Evolutionary conservation across 352 stramenopile genomes (phyloP), one percentile per base, ranked within the genome.

Genomic region (Phytophthora meadii): DNA sequence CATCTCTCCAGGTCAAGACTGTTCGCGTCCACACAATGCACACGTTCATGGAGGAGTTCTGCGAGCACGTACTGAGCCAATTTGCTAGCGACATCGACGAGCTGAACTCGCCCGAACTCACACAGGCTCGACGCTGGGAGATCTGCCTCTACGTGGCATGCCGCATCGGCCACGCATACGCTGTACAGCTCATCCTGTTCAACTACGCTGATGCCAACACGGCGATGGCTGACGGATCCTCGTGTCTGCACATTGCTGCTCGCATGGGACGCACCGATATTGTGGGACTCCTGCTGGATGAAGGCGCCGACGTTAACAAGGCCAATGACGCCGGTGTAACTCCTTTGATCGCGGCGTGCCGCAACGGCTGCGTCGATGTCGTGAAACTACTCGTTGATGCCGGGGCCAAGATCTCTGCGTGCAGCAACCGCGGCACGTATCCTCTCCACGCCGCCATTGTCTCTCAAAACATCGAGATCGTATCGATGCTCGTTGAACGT

Each of bases 41-140:
- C 59, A 83, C 81, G 50, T 90, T 92, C 70, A 79, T 93, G 68
- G 85, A 93, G 53, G 85, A 93, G 45, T 93, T 91, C 51, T 88
- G 85, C 58, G 78, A 92, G 27, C 81, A 87, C 10, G 68, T 91
- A 25, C 58, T 92, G 22, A 74, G 52, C 24, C 77, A 90, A 48
- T 88, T 90, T 54, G 82, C 79, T 24, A 70, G 67, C 49, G 83
- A 92, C 55, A 88, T 93, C 44, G 71, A 65, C 2, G 83, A 92
- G 61, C 54, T 93, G 3, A 59, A 78, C 30, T 66, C 57, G 15
- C 68, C 75, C 14, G 72, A 77, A 2, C 78, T 93, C 48, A 79
- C 80, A 4, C 28, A 68, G 19, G 25, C 76, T 17, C 77, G 85
- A 2, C 79, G 79, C n/a, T 93, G 85, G 85, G 83, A 91, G 65